Base-by-base conservation (phyloP, 2,329 filamentous ascomycete species). In the Colletotrichum sansevieriae region DNA sequence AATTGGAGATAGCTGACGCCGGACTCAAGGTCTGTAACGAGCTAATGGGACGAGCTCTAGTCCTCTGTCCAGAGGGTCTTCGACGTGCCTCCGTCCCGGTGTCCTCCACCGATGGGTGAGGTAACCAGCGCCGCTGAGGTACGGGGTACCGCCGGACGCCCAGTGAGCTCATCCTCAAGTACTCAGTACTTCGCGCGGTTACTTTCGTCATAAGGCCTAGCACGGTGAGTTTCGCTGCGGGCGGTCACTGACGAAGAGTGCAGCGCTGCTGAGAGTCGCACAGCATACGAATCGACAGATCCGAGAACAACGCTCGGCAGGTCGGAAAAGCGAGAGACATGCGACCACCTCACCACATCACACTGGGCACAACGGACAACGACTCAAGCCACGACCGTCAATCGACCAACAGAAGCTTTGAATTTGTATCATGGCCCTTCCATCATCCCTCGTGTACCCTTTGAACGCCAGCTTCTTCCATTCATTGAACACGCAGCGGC, bases 291-390 rank as follows among this genome's bases (percentile, higher is more conserved):
- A 57, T 69, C 62, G 49, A 54, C 49, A 66, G 49, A 61, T 66
- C 55, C 66, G 62, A 66, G 43, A 56, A 46, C 55, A 56, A 43
- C 54, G 41, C 62, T 66, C 62, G 62, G 66, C 55, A 47, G 33
- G 61, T 69, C 62, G 66, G 66, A 69, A 66, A 51, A 59, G 43
- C 55, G 65, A 68, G 58, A 54, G 49, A 66, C 39, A 46, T 39
- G 56, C 55, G 37, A 61, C 47, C 49, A 47, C 49, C 65, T 47
- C 62, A 65, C 65, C 61, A 46, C 25, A 18, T 35, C 65, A 55
- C 33, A 57, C 59, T 46, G 35, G 7, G 29, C 22, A 43, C 57
- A 60, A 69, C 41, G 13, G 49, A 60, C 62, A 66, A 29, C 55
- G 41, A 69, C 29, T 39, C 47, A 68, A 54, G 65, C 65, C 54